phyloP scores from a whole-genome alignment of 1,284 basidiomycete species.

The Cystobasidium sp. region DNA sequence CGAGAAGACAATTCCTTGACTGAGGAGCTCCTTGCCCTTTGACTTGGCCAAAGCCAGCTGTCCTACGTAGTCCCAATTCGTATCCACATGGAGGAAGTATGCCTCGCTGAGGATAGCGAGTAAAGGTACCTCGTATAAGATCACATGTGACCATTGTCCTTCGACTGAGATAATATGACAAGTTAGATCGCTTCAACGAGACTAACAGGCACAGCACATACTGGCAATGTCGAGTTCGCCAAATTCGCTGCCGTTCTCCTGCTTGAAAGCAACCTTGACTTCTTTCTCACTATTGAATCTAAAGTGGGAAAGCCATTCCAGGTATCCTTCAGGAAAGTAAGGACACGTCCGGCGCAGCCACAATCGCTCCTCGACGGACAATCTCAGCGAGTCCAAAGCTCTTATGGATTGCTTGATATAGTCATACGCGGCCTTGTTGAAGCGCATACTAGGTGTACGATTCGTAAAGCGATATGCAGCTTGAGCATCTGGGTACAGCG shows the following conservation, averaged over 20 bases:
- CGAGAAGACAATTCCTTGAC: slow-evolving; percentile 74
- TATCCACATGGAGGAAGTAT: slow-evolving; percentile 68
- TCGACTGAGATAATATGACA: slow-evolving; percentile 53
- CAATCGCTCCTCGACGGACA: slow-evolving; percentile 68
- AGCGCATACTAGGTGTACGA: slow-evolving; percentile 71
- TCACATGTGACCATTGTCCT: slow-evolving; percentile 86
- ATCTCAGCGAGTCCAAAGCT: slow-evolving; percentile 71
- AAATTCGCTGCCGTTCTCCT: slow-evolving; percentile 59
- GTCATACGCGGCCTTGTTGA: slow-evolving; percentile 72
- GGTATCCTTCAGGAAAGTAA: slow-evolving; percentile 73
- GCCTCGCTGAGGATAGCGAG: slow-evolving; percentile 61
- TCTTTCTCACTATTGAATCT: slow-evolving; percentile 78
- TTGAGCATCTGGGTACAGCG: slow-evolving; percentile 68
- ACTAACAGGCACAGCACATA: background rate
- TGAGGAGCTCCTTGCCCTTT: slow-evolving; percentile 73
- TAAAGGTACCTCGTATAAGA: slow-evolving; percentile 85
- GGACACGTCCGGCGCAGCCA: slow-evolving; percentile 77
- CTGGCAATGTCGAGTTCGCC: slow-evolving; percentile 76
- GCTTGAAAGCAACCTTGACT: slow-evolving; percentile 68
- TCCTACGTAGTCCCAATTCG: slow-evolving; percentile 79
- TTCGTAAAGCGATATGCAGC: slow-evolving; percentile 84
- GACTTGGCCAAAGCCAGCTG: slow-evolving; percentile 70
- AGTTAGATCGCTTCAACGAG: background rate
- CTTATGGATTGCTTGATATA: slow-evolving; percentile 67
- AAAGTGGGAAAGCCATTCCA: slow-evolving; percentile 73